Evolutionary conservation across 2,329 filamentous ascomycete species (phyloP).

Genomic region (Juglanconis sp.): DNA sequence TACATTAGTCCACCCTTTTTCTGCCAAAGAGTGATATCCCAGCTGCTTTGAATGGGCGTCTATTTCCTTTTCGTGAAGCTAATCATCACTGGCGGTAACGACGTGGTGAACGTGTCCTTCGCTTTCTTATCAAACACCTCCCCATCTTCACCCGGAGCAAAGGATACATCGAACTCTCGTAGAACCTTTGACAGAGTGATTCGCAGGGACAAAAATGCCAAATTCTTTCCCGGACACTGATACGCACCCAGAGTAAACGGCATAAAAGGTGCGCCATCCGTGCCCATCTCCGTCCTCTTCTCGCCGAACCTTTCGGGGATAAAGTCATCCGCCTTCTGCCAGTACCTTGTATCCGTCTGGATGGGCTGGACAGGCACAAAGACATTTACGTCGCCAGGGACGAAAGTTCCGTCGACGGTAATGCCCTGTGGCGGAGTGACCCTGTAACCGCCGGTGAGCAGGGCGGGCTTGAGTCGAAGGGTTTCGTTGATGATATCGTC

Average conservation of each 20-base stretch:
- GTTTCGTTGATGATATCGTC: slow-evolving; percentile 20
- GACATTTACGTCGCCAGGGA: slow-evolving; percentile 23
- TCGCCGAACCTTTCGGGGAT: slow-evolving; percentile 24
- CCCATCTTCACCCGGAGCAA: slow-evolving; percentile 23
- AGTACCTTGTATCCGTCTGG: slow-evolving; percentile 21
- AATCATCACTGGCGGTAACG: slow-evolving; percentile 17
- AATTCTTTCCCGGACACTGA: slow-evolving; percentile 23
- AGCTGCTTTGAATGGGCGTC: neutral
- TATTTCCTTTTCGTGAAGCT: slow-evolving; percentile 14
- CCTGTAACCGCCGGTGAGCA: slow-evolving; percentile 15
- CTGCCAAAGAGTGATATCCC: neutral
- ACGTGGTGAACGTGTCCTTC: slow-evolving; percentile 21
- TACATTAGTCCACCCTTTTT: neutral
- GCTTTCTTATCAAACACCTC: slow-evolving; percentile 21
- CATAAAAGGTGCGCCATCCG: slow-evolving; percentile 21
- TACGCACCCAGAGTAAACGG: slow-evolving; percentile 23
- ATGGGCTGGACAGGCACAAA: slow-evolving; percentile 15
- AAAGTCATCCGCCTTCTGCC: slow-evolving; percentile 19
- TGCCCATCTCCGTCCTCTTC: slow-evolving; percentile 21
- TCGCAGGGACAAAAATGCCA: slow-evolving; percentile 22
- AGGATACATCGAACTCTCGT: slow-evolving; percentile 21
- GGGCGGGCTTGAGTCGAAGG: slow-evolving; percentile 18
- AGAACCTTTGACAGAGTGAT: slow-evolving; percentile 18
- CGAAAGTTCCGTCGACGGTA: slow-evolving; percentile 22
- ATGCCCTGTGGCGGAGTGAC: slow-evolving; percentile 23